Percentiles rank a stretch among this genome's conserved stretches.
Evolutionary conservation across 169 alveolate species (phyloP).

Genomic region (Haemoproteus tartakovskyi): DNA sequence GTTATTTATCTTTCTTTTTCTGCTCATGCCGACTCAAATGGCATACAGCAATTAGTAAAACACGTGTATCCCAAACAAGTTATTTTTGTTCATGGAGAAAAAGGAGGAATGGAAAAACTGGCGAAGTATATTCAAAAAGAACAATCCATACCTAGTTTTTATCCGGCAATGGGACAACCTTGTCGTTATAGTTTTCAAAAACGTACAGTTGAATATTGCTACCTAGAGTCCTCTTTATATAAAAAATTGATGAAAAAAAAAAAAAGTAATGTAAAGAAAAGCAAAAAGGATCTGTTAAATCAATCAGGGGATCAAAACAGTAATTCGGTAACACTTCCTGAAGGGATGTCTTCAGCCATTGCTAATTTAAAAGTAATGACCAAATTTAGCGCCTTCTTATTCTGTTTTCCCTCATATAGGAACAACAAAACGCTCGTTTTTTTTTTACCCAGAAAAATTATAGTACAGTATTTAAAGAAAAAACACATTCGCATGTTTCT

Average conservation of each 20-base stretch:
- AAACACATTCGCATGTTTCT: constrained; percentile 4
- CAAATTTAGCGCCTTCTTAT: too few relatives aligned
- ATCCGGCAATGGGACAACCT: constrained; percentile 51
- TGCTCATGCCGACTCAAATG: constrained; percentile 98
- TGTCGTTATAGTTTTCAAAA: too few relatives aligned
- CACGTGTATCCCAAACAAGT: constrained; percentile 90
- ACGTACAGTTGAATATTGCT: too few relatives aligned
- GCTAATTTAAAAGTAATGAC: too few relatives aligned
- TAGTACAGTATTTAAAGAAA: constrained; percentile 1
- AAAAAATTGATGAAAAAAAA: too few relatives aligned
- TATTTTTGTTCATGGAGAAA: constrained; percentile 97
- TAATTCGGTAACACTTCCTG: too few relatives aligned
- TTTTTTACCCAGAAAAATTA: constrained; percentile 17
- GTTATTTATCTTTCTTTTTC: constrained; percentile 94
- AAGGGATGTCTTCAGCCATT: too few relatives aligned
- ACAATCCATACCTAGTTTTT: constrained; percentile 19
- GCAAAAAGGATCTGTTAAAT: too few relatives aligned
- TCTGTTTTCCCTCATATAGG: too few relatives aligned
- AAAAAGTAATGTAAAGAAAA: too few relatives aligned
- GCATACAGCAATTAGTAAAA: constrained; percentile 88
- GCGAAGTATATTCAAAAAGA: constrained; percentile 72
- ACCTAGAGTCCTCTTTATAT: too few relatives aligned
- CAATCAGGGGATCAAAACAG: too few relatives aligned
- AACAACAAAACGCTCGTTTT: constrained; percentile 25
- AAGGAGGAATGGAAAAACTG: constrained; percentile 91